A percentile compares a stretch with the other conserved stretches of the same genome.
phyloP scores from a whole-genome alignment of 495 filamentous ascomycete species.

The Pyrenula aspistea region DNA sequence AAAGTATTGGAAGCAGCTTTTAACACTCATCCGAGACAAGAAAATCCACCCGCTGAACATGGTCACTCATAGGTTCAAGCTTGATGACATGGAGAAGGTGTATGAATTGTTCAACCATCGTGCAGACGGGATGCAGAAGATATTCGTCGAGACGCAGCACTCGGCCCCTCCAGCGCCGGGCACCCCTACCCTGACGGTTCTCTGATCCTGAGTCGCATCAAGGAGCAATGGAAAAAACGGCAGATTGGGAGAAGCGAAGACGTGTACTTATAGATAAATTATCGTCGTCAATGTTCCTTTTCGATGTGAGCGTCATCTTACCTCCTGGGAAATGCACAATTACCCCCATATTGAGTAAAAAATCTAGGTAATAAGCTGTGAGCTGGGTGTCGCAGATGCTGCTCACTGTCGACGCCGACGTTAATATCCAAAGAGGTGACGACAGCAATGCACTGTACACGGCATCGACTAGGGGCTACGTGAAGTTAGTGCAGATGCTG shows the following conservation, averaged over 20 bases:
- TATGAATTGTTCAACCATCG: constrained; percentile 57
- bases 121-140: constrained; percentile 53
- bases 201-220: neutral
- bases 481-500: neutral
- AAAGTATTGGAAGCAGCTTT: constrained; percentile 60
- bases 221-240: neutral
- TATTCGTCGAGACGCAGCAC: constrained; percentile 50
- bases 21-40: constrained; percentile 48
- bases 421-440: neutral
- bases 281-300: neutral
- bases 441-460: neutral
- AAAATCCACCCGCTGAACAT: constrained; percentile 60
- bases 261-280: neutral
- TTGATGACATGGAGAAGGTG: constrained; percentile 57
- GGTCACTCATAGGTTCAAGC: constrained; percentile 54
- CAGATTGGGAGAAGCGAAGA: neutral
- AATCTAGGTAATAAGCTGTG: too few relatives aligned
- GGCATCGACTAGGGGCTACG: neutral
- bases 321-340: neutral
- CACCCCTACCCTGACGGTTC: constrained; percentile 30
- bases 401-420: neutral
- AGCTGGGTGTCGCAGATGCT: too few relatives aligned
- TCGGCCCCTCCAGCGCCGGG: constrained; percentile 38
- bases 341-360: neutral
- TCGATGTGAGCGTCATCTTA: neutral